Evolutionary conservation across 1,284 basidiomycete genomes (phyloP).

Genomic region (Ceratorhiza oryzae-sativae): DNA sequence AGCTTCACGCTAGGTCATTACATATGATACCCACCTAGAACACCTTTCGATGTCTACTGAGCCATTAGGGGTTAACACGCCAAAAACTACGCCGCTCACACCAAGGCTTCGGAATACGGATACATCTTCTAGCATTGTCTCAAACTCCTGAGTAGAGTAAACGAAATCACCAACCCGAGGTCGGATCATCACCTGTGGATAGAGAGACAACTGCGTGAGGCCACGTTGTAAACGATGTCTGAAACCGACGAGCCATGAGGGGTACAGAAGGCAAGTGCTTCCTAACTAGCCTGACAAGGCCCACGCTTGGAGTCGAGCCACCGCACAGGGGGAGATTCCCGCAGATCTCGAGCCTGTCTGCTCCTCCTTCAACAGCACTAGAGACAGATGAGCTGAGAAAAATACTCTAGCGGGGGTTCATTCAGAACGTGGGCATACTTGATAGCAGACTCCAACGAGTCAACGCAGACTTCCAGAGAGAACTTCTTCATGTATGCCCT

Average conservation of each 20-base stretch:
- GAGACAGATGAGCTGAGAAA: neutral
- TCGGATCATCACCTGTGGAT: conserved; percentile 73
- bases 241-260: conserved; percentile 64
- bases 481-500: conserved; percentile 10
- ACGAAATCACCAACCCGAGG: conserved; percentile 79
- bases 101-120: conserved; percentile 62
- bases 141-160: conserved; percentile 68
- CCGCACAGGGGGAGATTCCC: conserved; percentile 73
- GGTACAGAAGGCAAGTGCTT: conserved; percentile 58
- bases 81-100: conserved; percentile 73
- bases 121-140: conserved; percentile 78
- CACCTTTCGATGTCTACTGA: conserved; percentile 64
- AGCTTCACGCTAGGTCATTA: neutral
- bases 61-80: conserved; percentile 66
- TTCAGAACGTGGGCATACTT: conserved; percentile 35
- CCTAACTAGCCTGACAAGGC: conserved; percentile 66
- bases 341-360: conserved; percentile 80
- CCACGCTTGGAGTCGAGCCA: conserved; percentile 78
- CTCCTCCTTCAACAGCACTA: conserved; percentile 72
- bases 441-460: conserved; percentile 42
- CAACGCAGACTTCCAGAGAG: conserved; percentile 41
- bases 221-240: conserved; percentile 5
- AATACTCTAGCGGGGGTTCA: neutral
- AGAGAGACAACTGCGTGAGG: conserved; percentile 3
- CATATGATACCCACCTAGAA: conserved; percentile 54